These are phyloP conservation scores for Allium cepa DNA, from an alignment of 106 monocot genomes.

Conservation along the genomic window DNA sequence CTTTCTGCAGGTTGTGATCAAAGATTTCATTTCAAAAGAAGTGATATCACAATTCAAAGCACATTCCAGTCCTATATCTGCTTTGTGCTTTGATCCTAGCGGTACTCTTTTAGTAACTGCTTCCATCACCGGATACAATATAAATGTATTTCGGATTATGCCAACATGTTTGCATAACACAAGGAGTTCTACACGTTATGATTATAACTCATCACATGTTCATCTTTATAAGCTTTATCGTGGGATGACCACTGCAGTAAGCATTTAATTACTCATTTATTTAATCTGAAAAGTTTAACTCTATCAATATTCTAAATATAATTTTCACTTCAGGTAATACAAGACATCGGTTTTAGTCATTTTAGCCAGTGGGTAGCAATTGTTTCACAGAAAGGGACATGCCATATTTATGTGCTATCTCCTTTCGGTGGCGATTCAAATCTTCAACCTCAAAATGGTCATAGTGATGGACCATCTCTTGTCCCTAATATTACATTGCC, in stretches of 20 bases:
- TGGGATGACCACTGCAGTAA: conserved; percentile 88
- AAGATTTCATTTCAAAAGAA: conserved; percentile 78
- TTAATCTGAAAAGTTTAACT: neutral
- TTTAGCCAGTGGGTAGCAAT: conserved; percentile 93
- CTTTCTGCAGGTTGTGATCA: conserved; percentile 69
- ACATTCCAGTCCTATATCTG: conserved; percentile 90
- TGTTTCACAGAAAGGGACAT: conserved; percentile 82
- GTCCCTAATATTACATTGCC: conserved; percentile 58
- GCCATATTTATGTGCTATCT: conserved; percentile 78
- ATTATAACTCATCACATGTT: conserved; percentile 82
- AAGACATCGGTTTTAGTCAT: conserved; percentile 86
- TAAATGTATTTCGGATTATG: conserved; percentile 94
- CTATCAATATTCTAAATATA: neutral
- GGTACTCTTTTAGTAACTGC: conserved; percentile 92
- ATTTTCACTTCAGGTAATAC: conserved; percentile 50
- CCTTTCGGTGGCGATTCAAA: conserved; percentile 89
- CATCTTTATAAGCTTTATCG: conserved; percentile 97
- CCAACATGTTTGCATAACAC: conserved; percentile 42
- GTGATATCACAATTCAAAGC: conserved; percentile 93
- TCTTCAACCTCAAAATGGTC: conserved; percentile 44
- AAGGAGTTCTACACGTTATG: conserved; percentile 47
- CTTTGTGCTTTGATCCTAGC: conserved; percentile 96
- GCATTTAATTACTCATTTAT: conserved; percentile 6
- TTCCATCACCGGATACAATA: conserved; percentile 87
- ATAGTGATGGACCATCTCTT: conserved; percentile 43